Base-by-base conservation (phyloP, 2,329 filamentous ascomycete genomes). In the Knoxdaviesia proteae region DNA sequence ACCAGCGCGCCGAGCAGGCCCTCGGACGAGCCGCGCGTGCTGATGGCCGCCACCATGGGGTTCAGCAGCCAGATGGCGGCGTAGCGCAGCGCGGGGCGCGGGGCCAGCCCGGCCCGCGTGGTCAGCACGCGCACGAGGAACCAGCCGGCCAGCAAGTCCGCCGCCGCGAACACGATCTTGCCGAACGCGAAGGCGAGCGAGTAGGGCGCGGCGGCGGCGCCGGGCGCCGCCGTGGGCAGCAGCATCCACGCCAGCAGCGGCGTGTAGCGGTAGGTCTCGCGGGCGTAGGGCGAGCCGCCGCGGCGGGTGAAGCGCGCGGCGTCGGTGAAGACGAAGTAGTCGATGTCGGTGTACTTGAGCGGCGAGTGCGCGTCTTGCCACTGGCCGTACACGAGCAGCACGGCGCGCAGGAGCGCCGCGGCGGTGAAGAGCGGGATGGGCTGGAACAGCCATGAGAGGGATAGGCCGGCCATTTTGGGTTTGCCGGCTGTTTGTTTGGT, bases 291-390 rank as follows among this genome's bases (percentile, higher is more conserved):
- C 0, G 82, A 83, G 39, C 63, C 61, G 4, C 72, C 72, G n/a
- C 60, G 64, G 4, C 32, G 34, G 38, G 84, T 60, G 59, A 81
- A 88, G 49, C 82, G 80, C 2, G 90, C 75, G 31, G 90, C 90
- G 58, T 96, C 88, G 40, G 90, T 96, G 66, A 98, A 98, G 58
- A 98, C 90, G 49, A 86, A 77, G 61, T 98, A 98, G 67, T 98
- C 90, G 53, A 98, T 94, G 61, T 98, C 90, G 42, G 90, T 98
- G 65, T 96, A 98, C 62, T 96, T 96, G 55, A 98, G 64, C 9
- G 88, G 78, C 6, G 86, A 92, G 61, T 87, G 70, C 46, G 84
- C 79, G 61, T 98, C 90, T 63, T 98, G 90, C 67, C 83, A 87
- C 47, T 84, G 72, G 45, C 90, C 88, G 58, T 96, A 96, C 53